Evolutionary conservation across 2,329 filamentous ascomycete genomes (phyloP).

Genomic region (Cyphellophora attinorum): DNA sequence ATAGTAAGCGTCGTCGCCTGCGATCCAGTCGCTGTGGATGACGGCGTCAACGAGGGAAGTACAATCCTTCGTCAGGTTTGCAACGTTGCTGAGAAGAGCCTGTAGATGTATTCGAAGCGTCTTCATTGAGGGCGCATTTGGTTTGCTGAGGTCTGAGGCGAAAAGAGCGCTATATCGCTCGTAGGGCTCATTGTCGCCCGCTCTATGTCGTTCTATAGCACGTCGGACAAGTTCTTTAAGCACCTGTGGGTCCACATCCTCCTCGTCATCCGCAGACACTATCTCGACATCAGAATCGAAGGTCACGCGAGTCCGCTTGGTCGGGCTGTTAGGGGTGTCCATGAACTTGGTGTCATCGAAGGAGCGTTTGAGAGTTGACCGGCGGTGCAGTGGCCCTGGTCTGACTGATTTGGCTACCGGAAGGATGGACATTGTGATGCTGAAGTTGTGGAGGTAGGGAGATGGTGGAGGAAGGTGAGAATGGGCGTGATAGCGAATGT

Average conservation of each 20-base stretch:
- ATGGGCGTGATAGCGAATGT: background rate
- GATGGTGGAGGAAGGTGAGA: background rate
- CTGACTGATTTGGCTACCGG: constrained; percentile 7
- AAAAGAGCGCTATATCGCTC: constrained; percentile 47
- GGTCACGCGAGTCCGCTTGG: constrained; percentile 33
- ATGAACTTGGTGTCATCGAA: constrained; percentile 16
- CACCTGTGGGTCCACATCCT: constrained; percentile 23
- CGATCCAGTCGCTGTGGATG: constrained; percentile 51
- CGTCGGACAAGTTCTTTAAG: constrained; percentile 53
- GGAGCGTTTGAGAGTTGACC: constrained; percentile 17
- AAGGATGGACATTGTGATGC: background rate
- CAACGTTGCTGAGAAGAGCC: constrained; percentile 48
- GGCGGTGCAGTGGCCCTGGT: constrained; percentile 8
- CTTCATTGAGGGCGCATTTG: constrained; percentile 41
- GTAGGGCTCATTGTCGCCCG: constrained; percentile 47
- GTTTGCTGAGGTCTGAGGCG: constrained; percentile 34
- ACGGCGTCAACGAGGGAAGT: constrained; percentile 49
- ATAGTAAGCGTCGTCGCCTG: constrained; percentile 50
- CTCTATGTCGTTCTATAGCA: constrained; percentile 44
- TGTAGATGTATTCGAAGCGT: constrained; percentile 49
- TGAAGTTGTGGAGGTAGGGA: no score
- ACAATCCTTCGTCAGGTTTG: constrained; percentile 46
- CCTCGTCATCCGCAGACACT: constrained; percentile 19
- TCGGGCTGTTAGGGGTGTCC: constrained; percentile 21
- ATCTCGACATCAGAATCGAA: constrained; percentile 30